phyloP scores from a whole-genome alignment of 2,329 filamentous ascomycete genomes.

The Epichloe gansuensis region DNA sequence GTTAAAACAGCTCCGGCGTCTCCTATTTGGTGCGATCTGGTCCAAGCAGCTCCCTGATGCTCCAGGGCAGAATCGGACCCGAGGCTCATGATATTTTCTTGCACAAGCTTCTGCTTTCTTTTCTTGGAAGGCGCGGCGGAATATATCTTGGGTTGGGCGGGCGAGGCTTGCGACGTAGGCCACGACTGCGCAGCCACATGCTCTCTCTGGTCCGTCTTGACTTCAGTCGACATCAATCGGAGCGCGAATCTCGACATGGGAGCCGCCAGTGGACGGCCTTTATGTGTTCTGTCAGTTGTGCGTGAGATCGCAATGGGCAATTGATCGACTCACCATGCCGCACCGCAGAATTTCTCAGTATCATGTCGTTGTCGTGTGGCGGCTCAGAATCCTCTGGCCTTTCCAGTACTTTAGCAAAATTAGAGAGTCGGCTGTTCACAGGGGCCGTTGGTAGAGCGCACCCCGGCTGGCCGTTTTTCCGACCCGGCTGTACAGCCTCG shows the following conservation, averaged over 20 bases:
- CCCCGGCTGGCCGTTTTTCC: conserved; percentile 10
- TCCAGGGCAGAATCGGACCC: conserved; percentile 22
- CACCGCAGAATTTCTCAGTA: conserved; percentile 38
- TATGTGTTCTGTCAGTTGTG: conserved; percentile 4
- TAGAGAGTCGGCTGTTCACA: neutral
- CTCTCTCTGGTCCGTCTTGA: conserved; percentile 8
- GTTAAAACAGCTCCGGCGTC: conserved; percentile 23
- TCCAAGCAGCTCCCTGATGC: conserved; percentile 22
- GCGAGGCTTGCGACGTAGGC: conserved; percentile 12
- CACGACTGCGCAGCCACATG: conserved; percentile 9
- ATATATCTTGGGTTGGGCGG: conserved; percentile 9
- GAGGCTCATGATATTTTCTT: conserved; percentile 22
- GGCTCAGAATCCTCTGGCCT: neutral
- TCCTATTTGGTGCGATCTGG: conserved; percentile 18
- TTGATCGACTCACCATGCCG: conserved; percentile 37
- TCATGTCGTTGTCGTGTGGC: conserved; percentile 30
- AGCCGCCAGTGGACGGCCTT: conserved; percentile 33
- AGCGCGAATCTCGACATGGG: conserved; percentile 24
- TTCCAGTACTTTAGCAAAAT: conserved; percentile 1
- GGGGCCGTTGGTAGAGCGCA: neutral
- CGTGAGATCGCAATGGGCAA: neutral
- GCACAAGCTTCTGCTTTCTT: conserved; percentile 23
- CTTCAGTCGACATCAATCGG: conserved; percentile 22
- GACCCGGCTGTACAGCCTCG: neutral
- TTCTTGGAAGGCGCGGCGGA: conserved; percentile 14